These are phyloP conservation scores for Pulveroboletus sp. DNA, from an alignment of 768 basidiomycete species.

Conservation along the genomic window DNA sequence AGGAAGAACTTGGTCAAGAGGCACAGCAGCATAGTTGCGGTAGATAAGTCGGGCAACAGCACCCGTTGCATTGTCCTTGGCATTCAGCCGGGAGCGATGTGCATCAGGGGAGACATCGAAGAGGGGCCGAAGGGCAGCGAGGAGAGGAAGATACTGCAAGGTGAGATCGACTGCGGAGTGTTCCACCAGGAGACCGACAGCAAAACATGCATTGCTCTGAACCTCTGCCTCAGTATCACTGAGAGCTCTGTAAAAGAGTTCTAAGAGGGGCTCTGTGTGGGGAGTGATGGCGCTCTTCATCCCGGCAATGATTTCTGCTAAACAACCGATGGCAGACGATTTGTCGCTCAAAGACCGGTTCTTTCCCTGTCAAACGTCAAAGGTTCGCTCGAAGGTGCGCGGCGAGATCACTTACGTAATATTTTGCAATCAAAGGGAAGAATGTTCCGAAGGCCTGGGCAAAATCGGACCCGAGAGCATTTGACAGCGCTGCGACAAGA, in stretches of 20 bases:
- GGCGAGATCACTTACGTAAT: conserved; percentile 61
- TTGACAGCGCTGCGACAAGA: conserved; percentile 85
- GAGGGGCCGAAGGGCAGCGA: conserved; percentile 73
- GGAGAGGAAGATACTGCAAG: conserved; percentile 72
- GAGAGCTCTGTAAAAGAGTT: conserved; percentile 81
- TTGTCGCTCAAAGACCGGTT: conserved; percentile 86
- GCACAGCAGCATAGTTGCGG: conserved; percentile 72
- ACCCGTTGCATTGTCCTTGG: conserved; percentile 95
- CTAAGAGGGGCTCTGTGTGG: conserved; percentile 74
- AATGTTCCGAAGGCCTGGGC: conserved; percentile 77
- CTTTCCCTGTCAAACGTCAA: conserved; percentile 53
- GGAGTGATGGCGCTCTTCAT: conserved; percentile 84
- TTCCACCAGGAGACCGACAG: conserved; percentile 86
- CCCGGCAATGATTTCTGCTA: conserved; percentile 93
- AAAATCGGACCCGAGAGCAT: conserved; percentile 82
- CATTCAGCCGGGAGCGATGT: conserved; percentile 66
- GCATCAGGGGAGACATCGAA: conserved; percentile 66
- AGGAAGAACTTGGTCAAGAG: conserved; percentile 88
- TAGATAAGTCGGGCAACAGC: conserved; percentile 85
- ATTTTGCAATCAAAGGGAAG: conserved; percentile 85
- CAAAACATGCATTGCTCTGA: conserved; percentile 94
- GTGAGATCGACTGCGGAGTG: conserved; percentile 79
- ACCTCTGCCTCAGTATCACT: conserved; percentile 87
- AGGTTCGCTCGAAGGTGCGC: background rate
- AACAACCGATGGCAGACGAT: conserved; percentile 86